phyloP scores from a whole-genome alignment of 805 yeast species.

The Vanderwaltozyma verrucispora region DNA sequence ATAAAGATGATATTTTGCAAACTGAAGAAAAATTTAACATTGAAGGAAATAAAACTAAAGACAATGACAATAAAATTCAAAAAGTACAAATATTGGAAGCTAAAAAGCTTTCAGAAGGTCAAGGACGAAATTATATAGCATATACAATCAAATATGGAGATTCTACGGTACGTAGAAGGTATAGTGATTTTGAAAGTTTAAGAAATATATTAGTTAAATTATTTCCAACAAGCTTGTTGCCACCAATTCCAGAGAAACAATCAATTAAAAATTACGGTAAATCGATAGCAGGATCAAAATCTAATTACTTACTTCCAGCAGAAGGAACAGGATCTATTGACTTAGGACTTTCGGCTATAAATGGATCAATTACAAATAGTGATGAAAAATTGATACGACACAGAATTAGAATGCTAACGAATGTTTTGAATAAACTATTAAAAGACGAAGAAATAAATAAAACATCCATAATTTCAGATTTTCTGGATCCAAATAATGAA shows the following conservation, averaged over 20 bases:
- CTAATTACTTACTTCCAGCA: conserved; percentile 22
- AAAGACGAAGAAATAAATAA: conserved; percentile 20
- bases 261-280: conserved; percentile 25
- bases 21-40: neutral
- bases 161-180: conserved; percentile 62
- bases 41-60: neutral
- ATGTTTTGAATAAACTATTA: conserved; percentile 25
- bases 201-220: conserved; percentile 57
- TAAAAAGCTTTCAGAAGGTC: conserved; percentile 24
- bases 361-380: conserved; percentile 20
- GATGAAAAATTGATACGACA: conserved; percentile 29
- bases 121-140: conserved; percentile 38
- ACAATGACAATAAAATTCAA: neutral
- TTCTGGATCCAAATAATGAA: conserved; percentile 25
- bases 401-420: conserved; percentile 26
- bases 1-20: neutral
- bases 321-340: conserved; percentile 25
- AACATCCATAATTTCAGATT: conserved; percentile 25
- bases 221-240: conserved; percentile 75
- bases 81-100: conserved; percentile 23
- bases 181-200: conserved; percentile 84
- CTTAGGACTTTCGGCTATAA: conserved; percentile 22
- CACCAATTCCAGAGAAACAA: conserved; percentile 91
- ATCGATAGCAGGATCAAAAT: conserved; percentile 15
- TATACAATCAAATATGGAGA: conserved; percentile 57